Base-by-base conservation (phyloP, 2,329 filamentous ascomycete genomes). In the Stagonosporopsis cucurbitacearum region DNA sequence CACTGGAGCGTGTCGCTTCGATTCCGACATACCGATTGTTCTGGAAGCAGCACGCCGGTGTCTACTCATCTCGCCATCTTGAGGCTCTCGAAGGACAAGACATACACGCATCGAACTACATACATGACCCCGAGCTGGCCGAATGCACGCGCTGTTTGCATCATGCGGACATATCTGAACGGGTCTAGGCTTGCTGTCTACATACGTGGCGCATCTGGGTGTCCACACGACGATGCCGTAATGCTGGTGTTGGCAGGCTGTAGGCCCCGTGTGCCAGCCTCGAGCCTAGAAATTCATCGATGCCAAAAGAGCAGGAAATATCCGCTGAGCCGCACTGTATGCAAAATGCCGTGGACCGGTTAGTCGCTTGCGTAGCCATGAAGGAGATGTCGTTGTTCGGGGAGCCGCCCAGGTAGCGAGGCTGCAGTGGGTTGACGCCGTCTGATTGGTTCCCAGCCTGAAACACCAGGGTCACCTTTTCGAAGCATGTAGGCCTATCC, bases 401-500 rank as follows among this genome's bases (percentile, higher is more conserved):
- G 59, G 65, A 68, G 65, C 59, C 69, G 68, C 65, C 59, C 52
- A 56, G 47, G 49, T 36, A 30, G 52, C 50, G 57, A 54, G 59
- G 55, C 51, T 57, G 54, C 32, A 23, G 13, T 37, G 33, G n/a
- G 2, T 20, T 25, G 35, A 6, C 36, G 50, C 39, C 45, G 41
- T 59, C 50, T 63, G 52, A 72, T 70, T 70, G 70, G 70, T 37
- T 50, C 26, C 20, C 23, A 28, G 20, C 41, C 50, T 70, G 69
- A 73, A 73, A 71, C 69, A 60, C 46, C 43, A 46, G 54, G 57
- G 50, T 46, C 49, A 56, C 48, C 20, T 22, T 46, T 26, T 59
- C 59, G 58, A 60, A 52, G 59, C 60, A 66, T 63, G 22, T 63
- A 64, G 54, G 66, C 72, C 72, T 73, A 46, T 74, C 68, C 57